Conservation (phyloP, 2,329 filamentous ascomycete genomes). For the Fusarium irregulare region DNA sequence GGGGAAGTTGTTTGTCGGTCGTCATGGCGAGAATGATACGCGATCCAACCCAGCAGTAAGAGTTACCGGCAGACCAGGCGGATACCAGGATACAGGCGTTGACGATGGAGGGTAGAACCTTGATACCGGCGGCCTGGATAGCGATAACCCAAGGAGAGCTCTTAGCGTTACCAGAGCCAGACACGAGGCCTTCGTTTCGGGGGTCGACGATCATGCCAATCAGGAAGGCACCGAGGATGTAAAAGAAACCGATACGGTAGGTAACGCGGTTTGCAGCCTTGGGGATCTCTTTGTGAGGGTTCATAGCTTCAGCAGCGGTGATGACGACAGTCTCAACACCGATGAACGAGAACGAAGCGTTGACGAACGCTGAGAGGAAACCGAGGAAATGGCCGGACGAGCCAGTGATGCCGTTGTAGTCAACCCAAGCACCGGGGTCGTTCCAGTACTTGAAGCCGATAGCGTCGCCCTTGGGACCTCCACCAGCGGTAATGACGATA, state of each 20-base stretch:
- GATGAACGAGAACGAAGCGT: conserved; percentile 68
- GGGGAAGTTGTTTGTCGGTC: conserved; percentile 73
- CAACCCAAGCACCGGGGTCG: conserved; percentile 58
- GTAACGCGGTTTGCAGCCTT: conserved; percentile 69
- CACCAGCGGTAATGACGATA: conserved; percentile 67
- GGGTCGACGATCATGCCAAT: conserved; percentile 71
- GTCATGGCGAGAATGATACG: conserved; percentile 78
- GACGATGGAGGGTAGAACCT: conserved; percentile 71
- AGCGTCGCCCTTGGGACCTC: conserved; percentile 62
- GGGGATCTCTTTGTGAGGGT: conserved; percentile 71
- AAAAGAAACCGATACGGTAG: conserved; percentile 70
- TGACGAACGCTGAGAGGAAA: conserved; percentile 65
- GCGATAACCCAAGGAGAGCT: conserved; percentile 75
- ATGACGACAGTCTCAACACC: conserved; percentile 55
- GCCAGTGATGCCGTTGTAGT: conserved; percentile 58
- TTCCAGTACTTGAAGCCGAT: conserved; percentile 57
- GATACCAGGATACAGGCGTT: conserved; percentile 76
- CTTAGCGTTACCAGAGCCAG: conserved; percentile 53
- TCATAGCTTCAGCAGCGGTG: conserved; percentile 70
- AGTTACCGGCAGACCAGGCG: conserved; percentile 71
- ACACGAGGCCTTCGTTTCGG: conserved; percentile 68
- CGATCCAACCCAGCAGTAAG: conserved; percentile 65
- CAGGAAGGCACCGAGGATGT: conserved; percentile 67
- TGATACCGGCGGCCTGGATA: conserved; percentile 74
- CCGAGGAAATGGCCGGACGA: conserved; percentile 64